Evolutionary conservation across 1,139 yeast genomes (phyloP).

Genomic region (Pichia sp.): DNA sequence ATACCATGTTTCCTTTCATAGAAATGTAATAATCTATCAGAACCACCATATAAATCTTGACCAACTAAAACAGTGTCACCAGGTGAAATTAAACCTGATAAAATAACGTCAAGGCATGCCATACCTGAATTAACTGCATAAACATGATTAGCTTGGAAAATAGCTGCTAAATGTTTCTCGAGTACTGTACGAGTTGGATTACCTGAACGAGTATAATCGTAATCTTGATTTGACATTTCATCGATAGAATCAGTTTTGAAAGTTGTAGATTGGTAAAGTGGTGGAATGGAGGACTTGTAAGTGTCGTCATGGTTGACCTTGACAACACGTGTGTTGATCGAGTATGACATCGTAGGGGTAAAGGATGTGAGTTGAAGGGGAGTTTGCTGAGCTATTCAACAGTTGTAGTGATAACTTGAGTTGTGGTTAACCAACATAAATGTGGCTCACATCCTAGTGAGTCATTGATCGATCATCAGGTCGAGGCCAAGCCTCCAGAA

Average conservation of each 20-base stretch:
- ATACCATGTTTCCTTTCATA: slow-evolving; percentile 61
- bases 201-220: slow-evolving; percentile 91
- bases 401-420: too few species aligned
- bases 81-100: slow-evolving; percentile 54
- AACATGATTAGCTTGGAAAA: slow-evolving; percentile 67
- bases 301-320: slow-evolving; percentile 61
- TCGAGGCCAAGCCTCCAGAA: too few species aligned
- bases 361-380: not conserved
- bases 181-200: slow-evolving; percentile 83
- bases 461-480: too few species aligned
- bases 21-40: slow-evolving; percentile 76
- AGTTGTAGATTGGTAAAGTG: slow-evolving; percentile 88
- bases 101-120: slow-evolving; percentile 85
- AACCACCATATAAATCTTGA: slow-evolving; percentile 89
- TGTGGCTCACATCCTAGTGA: too few species aligned
- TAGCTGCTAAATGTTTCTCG: slow-evolving; percentile 67
- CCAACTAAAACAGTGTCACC: slow-evolving; percentile 89
- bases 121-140: slow-evolving; percentile 86
- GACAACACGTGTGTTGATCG: slow-evolving; percentile 70
- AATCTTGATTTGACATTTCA: slow-evolving; percentile 59
- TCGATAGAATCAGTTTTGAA: slow-evolving; percentile 73
- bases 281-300: slow-evolving; percentile 76
- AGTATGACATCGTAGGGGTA: slow-evolving; percentile 23
- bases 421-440: too few species aligned
- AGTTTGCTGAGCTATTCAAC: not conserved